phyloP scores from a whole-genome alignment of 176 grass and related monocot genomes.

The Hyparrhenia diplandra region DNA sequence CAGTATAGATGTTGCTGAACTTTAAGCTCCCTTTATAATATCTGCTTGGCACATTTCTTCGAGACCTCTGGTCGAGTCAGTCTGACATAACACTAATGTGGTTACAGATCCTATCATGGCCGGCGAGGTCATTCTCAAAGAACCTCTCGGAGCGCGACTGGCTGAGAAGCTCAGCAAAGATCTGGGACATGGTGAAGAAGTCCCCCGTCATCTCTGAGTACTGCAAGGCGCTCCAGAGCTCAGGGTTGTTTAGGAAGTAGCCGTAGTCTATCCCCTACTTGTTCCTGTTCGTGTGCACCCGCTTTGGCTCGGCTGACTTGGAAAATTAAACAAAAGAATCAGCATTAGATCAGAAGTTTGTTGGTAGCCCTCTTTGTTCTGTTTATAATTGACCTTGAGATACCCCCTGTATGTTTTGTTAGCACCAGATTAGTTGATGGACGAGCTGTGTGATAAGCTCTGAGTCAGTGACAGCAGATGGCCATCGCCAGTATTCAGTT shows the following conservation, averaged over 20 bases:
- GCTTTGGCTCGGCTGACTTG: not conserved
- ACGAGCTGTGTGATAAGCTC: constrained; percentile 45
- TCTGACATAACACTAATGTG: not conserved
- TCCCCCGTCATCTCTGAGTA: constrained; percentile 68
- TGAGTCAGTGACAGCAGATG: not conserved
- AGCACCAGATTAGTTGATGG: not conserved
- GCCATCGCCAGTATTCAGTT: not conserved
- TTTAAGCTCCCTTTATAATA: not conserved
- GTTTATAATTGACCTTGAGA: not conserved
- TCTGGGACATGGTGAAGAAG: constrained; percentile 86
- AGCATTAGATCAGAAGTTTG: not conserved
- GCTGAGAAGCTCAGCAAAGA: constrained; percentile 83
- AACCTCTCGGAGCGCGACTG: constrained; percentile 83
- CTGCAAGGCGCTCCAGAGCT: constrained; percentile 72
- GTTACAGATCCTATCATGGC: constrained; percentile 65
- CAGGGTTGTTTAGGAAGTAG: constrained; percentile 78
- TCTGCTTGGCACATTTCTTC: not conserved
- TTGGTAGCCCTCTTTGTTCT: not conserved
- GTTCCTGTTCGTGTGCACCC: no score
- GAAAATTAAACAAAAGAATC: not conserved
- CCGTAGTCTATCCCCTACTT: not conserved
- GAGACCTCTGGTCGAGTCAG: not conserved
- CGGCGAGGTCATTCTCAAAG: constrained; percentile 53
- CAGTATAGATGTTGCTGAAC: not conserved
- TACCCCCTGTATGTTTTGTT: not conserved